Conservation (phyloP, 2,329 filamentous ascomycete genomes). For the Chrysosphaeria jannelii region DNA sequence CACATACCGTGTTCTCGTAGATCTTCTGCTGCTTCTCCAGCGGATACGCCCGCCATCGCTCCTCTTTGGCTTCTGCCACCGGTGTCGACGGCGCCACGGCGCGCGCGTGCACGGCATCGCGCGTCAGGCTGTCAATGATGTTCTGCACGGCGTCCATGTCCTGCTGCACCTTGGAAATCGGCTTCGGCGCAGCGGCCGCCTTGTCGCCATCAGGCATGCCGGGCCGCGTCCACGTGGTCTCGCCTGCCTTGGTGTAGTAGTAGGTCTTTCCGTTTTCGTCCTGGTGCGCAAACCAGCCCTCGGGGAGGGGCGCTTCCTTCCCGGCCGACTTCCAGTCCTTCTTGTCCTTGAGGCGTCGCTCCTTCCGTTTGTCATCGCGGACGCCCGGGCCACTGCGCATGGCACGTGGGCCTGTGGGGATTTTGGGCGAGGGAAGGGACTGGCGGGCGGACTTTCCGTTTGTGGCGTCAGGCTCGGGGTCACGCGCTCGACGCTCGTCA, state of each 20-base stretch:
- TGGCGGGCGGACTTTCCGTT: conserved; percentile 1
- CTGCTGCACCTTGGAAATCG: conserved; percentile 28
- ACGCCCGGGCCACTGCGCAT: no score
- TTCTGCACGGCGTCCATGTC: conserved; percentile 51
- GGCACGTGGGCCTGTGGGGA: no score
- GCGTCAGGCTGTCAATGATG: conserved; percentile 59
- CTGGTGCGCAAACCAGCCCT: conserved; percentile 63
- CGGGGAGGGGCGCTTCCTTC: conserved; percentile 23
- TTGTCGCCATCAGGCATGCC: conserved; percentile 34
- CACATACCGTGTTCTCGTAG: conserved; percentile 67
- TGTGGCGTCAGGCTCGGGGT: conserved; percentile 11
- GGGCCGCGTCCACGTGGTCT: conserved; percentile 58
- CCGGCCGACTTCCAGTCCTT: not conserved
- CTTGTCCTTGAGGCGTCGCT: conserved; percentile 18
- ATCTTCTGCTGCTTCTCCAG: conserved; percentile 81
- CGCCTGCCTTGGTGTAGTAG: conserved; percentile 55
- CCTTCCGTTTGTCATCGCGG: conserved; percentile 8
- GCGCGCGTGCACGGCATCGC: conserved; percentile 24
- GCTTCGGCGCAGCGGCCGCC: conserved; percentile 26
- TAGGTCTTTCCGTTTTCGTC: conserved; percentile 45
- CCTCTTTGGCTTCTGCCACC: conserved; percentile 27
- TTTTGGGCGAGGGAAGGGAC: no score
- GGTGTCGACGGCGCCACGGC: conserved; percentile 33
- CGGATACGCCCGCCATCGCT: conserved; percentile 39
- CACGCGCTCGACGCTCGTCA: conserved; percentile 29